Conservation (phyloP, 1,284 basidiomycete genomes). For the Trichosporon faecale region DNA sequence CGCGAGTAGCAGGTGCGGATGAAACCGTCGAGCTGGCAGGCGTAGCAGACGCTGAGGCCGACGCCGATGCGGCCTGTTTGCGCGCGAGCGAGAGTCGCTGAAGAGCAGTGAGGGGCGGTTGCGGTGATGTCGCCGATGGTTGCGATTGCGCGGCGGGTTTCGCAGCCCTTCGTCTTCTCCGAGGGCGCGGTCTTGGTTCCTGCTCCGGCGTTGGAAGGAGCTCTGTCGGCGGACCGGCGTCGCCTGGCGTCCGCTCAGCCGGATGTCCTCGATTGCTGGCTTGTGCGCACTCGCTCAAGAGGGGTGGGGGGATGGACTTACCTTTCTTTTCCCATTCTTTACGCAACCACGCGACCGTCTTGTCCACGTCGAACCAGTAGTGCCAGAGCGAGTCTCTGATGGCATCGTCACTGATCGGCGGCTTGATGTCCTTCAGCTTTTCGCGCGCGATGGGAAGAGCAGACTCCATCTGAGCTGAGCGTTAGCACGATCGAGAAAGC, state of each 20-base stretch:
- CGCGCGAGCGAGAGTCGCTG: slow-evolving; percentile 61
- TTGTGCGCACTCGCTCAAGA: slow-evolving; percentile 18
- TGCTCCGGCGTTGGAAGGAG: slow-evolving; percentile 41
- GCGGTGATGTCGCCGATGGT: slow-evolving; percentile 17
- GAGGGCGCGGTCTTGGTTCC: slow-evolving; percentile 29
- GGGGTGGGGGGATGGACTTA: slow-evolving; percentile 55
- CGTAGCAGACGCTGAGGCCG: slow-evolving; percentile 27
- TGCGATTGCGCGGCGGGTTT: background rate
- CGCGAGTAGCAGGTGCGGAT: background rate
- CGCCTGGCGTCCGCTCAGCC: slow-evolving; percentile 40
- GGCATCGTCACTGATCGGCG: slow-evolving; percentile 67
- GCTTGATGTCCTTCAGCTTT: slow-evolving; percentile 66
- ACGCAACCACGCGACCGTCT: slow-evolving; percentile 68
- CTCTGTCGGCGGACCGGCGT: slow-evolving; percentile 28
- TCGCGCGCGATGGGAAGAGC: slow-evolving; percentile 66
- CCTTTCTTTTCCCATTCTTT: slow-evolving; percentile 67
- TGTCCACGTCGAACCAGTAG: slow-evolving; percentile 78
- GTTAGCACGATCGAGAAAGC: slow-evolving; percentile 16
- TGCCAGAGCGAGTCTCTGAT: slow-evolving; percentile 86
- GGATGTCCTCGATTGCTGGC: slow-evolving; percentile 8
- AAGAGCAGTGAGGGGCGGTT: slow-evolving; percentile 65
- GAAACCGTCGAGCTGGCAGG: background rate
- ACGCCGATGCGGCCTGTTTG: slow-evolving; percentile 44
- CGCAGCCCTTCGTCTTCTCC: background rate
- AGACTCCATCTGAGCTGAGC: slow-evolving; percentile 66